Conservation (phyloP, 495 filamentous ascomycete species). For the Penicillium samsonianum region DNA sequence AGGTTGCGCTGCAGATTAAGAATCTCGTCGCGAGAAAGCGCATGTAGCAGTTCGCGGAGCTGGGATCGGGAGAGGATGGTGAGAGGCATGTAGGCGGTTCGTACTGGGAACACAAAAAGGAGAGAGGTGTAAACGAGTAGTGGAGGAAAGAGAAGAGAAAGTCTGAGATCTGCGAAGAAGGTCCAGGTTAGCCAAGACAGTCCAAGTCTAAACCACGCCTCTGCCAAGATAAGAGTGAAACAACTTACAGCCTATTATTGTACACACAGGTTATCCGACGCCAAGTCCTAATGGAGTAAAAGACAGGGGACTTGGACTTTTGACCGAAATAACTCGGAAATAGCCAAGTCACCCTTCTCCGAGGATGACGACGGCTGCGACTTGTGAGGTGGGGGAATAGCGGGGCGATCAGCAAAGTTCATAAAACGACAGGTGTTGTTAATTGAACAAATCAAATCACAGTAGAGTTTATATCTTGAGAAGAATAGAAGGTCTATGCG, state of each 20-base stretch:
- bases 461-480: background rate
- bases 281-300: background rate
- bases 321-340: background rate
- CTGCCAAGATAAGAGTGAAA: slow-evolving; percentile 13
- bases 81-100: slow-evolving; percentile 60
- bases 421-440: background rate
- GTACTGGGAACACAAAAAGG: background rate
- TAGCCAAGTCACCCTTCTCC: background rate
- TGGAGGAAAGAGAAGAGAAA: background rate
- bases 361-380: slow-evolving; percentile 10
- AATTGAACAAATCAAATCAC: background rate
- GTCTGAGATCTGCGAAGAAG: slow-evolving; percentile 9
- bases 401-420: slow-evolving; percentile 6
- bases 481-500: too few species aligned
- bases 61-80: slow-evolving; percentile 73
- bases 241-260: background rate
- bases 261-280: background rate
- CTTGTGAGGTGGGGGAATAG: slow-evolving; percentile 12
- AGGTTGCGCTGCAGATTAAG: slow-evolving; percentile 64
- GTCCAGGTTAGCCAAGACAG: slow-evolving; percentile 10
- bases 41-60: slow-evolving; percentile 68
- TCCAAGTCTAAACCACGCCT: background rate
- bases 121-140: background rate
- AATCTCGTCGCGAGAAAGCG: slow-evolving; percentile 69
- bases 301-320: background rate